These are phyloP conservation scores for Populus deltoides DNA, from an alignment of 345 rosid genomes.

Conservation along the genomic window DNA sequence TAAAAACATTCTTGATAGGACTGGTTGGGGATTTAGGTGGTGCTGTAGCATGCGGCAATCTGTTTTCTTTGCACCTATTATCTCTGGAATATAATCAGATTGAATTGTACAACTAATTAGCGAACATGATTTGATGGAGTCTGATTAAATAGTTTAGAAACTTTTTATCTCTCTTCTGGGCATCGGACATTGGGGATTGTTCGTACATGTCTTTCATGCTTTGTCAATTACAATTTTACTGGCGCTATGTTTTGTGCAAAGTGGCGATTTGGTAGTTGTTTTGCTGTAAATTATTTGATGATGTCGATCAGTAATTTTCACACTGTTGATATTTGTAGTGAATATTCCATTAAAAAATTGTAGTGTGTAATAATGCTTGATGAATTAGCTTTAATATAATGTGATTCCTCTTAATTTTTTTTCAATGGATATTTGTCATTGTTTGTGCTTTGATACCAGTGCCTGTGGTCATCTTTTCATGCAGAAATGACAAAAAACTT, in stretches of 20 bases:
- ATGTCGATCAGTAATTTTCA: too few species aligned
- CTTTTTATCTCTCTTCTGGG: background rate
- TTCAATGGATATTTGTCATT: background rate
- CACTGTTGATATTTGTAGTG: background rate
- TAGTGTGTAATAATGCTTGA: background rate
- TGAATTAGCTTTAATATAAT: constrained; percentile 12
- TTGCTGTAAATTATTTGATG: background rate
- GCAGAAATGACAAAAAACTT: constrained; percentile 67
- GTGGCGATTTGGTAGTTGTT: background rate
- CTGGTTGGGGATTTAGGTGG: background rate
- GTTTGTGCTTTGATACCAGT: constrained; percentile 10
- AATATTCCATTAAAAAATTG: background rate
- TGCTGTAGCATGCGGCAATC: background rate
- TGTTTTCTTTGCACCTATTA: background rate
- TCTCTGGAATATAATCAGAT: too few species aligned
- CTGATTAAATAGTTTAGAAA: background rate
- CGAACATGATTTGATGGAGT: background rate
- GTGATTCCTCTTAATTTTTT: background rate
- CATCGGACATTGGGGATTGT: background rate
- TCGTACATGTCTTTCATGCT: background rate
- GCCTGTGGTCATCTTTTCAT: constrained; percentile 19
- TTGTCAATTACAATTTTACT: background rate
- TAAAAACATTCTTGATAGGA: background rate
- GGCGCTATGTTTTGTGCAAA: background rate
- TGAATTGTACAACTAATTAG: too few species aligned